A percentile compares a stretch with the other conserved stretches of the same genome.
Evolutionary conservation across 306 rosid species (phyloP).

Genomic region (Vigna nakashimae): DNA sequence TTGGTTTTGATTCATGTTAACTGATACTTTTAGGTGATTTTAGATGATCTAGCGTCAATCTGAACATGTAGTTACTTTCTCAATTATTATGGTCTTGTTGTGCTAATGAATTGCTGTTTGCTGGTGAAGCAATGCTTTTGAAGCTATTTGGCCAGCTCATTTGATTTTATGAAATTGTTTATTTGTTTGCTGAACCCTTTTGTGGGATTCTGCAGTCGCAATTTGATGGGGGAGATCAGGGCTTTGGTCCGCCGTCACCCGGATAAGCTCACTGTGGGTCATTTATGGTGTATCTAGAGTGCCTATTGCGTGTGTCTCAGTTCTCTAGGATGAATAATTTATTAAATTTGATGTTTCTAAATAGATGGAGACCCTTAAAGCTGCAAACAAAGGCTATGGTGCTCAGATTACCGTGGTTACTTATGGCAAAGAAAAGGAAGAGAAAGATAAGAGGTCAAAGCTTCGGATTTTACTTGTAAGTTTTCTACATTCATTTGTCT

Average conservation of each 20-base stretch:
- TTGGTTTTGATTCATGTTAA: not conserved
- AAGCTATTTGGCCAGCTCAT: conserved; percentile 32
- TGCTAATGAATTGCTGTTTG: not conserved
- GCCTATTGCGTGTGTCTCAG: conserved; percentile 26
- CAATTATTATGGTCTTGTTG: conserved; percentile 22
- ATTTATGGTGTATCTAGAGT: conserved; percentile 33
- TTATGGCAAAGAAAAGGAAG: conserved; percentile 63
- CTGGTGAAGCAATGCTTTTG: conserved; percentile 8
- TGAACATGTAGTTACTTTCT: not conserved
- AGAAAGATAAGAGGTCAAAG: conserved; percentile 62
- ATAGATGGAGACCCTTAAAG: conserved; percentile 74
- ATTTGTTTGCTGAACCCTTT: conserved; percentile 39
- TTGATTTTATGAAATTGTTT: conserved; percentile 4
- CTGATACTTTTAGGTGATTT: not conserved
- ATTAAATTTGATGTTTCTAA: conserved; percentile 35
- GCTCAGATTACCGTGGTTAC: conserved; percentile 83
- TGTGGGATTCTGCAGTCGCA: conserved; percentile 65
- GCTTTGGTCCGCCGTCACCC: conserved; percentile 88
- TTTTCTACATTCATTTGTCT: conserved; percentile 33
- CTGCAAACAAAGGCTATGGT: conserved; percentile 77
- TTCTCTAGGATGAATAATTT: conserved; percentile 41
- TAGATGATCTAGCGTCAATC: not conserved
- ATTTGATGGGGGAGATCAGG: conserved; percentile 79
- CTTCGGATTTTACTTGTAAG: conserved; percentile 94
- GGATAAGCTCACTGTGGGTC: conserved; percentile 74